Evolutionary conservation across 352 stramenopile genomes (phyloP), one percentile per base, ranked within the genome.

Genomic region (Pythium oligandrum): DNA sequence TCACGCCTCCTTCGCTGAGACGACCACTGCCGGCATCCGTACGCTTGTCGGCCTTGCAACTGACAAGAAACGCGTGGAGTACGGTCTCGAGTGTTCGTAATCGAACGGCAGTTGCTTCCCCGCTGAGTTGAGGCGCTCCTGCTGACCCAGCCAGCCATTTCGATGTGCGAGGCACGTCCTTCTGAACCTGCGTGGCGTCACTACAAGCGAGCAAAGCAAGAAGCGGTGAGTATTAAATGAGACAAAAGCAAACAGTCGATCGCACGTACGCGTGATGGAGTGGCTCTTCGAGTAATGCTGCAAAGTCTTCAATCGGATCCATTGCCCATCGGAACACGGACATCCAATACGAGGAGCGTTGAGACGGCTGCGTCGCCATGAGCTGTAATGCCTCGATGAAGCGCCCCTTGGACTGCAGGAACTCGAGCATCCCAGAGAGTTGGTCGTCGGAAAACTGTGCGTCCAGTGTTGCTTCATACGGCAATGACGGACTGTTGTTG

Each of bases 321-420:
- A 88, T 48, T 2, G 80, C 82, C 78, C 78, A 93, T 0, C 43
- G 50, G 46, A 93, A 93, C 44, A 88, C 77, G 32, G 75, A 55
- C 3, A 66, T 69, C 83, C 83, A 93, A 49, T 91, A 93, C 39
- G 57, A 63, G 0, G 55, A 37, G 7, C 83, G 75, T 1, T 75
- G 54, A 2, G 55, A 51, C 4, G 83, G 73, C 40, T 90, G 70
- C 42, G 71, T 72, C 31, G 70, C 64, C 57, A 93, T 78, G 30
- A 93, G 60, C 53, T 93, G 83, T 0, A 93, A 64, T 32, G 83
- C 83, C 54, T 93, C 83, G 2, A 89, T 75, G 12, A 89, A 86
- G 0, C 83, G 72, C 0, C 79, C 83, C 30, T 64, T 70, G 0
- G 62, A 64, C 48, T 90, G 83, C 6, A 90, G 56, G 40, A 89